Evolutionary conservation across 805 yeast species (phyloP).

Genomic region (Komagataella kurtzmanii): DNA sequence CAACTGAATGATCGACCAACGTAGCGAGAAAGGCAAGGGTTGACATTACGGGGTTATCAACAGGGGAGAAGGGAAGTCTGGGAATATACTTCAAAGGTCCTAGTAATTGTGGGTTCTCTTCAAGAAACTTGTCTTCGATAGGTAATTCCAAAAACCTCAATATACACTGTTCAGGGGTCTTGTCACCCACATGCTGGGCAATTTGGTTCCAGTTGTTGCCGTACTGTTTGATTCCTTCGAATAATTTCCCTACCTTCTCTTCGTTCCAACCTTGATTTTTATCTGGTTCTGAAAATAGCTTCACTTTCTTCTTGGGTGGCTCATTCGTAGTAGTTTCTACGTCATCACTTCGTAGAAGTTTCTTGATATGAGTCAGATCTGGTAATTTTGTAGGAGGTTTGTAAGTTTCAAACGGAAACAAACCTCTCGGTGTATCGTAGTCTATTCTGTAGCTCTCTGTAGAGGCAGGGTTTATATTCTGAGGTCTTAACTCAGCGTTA

Average conservation of each 20-base stretch:
- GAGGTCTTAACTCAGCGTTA: slow-evolving; percentile 62
- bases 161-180: slow-evolving; percentile 69
- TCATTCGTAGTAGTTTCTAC: slow-evolving; percentile 1
- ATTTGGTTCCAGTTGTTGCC: slow-evolving; percentile 74
- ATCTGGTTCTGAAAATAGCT: slow-evolving; percentile 21
- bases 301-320: slow-evolving; percentile 14
- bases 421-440: slow-evolving; percentile 83
- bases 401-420: slow-evolving; percentile 82
- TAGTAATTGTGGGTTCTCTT: slow-evolving; percentile 29
- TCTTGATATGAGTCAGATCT: slow-evolving; percentile 15
- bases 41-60: slow-evolving; percentile 88
- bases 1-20: slow-evolving; percentile 76
- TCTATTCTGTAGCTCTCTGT: slow-evolving; percentile 67
- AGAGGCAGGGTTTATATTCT: slow-evolving; percentile 55
- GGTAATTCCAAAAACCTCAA: slow-evolving; percentile 69
- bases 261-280: slow-evolving; percentile 47
- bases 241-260: slow-evolving; percentile 43
- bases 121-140: slow-evolving; percentile 61
- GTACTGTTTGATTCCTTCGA: slow-evolving; percentile 47
- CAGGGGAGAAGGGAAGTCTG: slow-evolving; percentile 70
- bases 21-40: slow-evolving; percentile 83
- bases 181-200: slow-evolving; percentile 51
- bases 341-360: slow-evolving; percentile 5
- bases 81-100: slow-evolving; percentile 77
- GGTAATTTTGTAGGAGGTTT: slow-evolving; percentile 44